Conservation (phyloP, 345 rosid genomes). For the Dimocarpus longan region DNA sequence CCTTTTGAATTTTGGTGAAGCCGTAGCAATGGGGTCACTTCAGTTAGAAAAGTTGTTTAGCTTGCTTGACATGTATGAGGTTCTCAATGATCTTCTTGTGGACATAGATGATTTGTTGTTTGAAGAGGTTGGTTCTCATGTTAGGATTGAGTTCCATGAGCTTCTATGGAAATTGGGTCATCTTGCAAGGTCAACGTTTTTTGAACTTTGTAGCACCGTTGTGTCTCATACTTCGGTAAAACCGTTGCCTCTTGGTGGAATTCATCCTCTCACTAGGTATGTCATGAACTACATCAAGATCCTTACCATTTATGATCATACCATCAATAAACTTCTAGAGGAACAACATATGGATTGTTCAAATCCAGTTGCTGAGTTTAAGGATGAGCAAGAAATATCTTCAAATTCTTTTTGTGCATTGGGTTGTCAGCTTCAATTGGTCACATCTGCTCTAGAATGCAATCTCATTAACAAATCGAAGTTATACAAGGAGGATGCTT, state of each 20-base stretch:
- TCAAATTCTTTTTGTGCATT: constrained; percentile 50
- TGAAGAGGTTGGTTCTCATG: constrained; percentile 49
- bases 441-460: constrained; percentile 50
- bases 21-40: constrained; percentile 52
- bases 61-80: constrained; percentile 74
- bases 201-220: constrained; percentile 49
- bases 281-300: constrained; percentile 80
- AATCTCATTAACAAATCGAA: constrained; percentile 56
- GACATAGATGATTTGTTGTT: constrained; percentile 53
- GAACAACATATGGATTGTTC: constrained; percentile 38
- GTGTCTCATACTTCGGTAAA: constrained; percentile 43
- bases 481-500: constrained; percentile 51
- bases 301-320: constrained; percentile 48
- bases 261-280: constrained; percentile 69
- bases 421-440: constrained; percentile 52
- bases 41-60: constrained; percentile 66
- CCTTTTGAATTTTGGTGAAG: constrained; percentile 81
- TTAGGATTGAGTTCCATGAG: constrained; percentile 57
- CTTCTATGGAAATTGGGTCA: constrained; percentile 45
- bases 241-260: constrained; percentile 53
- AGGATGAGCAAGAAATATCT: constrained; percentile 35
- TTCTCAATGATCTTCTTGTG: constrained; percentile 46
- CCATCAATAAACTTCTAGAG: constrained; percentile 58
- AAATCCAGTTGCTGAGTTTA: constrained; percentile 31
- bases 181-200: constrained; percentile 47